A percentile compares a stretch with the other conserved stretches of the same genome.
These are phyloP conservation scores for Vigna reflexopilosa DNA, from an alignment of 306 rosid genomes.

Conservation along the genomic window DNA sequence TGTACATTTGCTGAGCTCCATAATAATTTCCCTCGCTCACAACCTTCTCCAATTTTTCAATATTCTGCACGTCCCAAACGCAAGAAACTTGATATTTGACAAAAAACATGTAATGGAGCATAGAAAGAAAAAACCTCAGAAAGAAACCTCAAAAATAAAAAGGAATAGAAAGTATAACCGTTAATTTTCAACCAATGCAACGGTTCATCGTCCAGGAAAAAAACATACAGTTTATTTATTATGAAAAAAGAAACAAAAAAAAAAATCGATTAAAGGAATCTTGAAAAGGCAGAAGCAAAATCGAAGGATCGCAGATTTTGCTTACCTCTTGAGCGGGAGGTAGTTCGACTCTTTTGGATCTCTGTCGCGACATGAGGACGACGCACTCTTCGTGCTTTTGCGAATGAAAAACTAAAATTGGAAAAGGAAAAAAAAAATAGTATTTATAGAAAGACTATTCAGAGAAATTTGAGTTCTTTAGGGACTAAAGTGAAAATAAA, in stretches of 20 bases:
- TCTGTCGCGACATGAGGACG: constrained; percentile 68
- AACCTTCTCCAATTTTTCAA: constrained; percentile 80
- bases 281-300: constrained; percentile 4
- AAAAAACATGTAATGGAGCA: background rate
- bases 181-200: constrained; percentile 24
- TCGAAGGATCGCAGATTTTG: background rate
- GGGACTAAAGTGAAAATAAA: constrained; percentile 41
- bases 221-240: background rate
- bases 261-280: background rate
- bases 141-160: background rate
- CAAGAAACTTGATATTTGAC: constrained; percentile 6
- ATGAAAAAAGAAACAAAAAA: background rate
- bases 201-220: background rate
- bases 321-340: constrained; percentile 86
- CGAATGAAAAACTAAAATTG: constrained; percentile 19
- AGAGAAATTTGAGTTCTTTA: background rate
- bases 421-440: background rate
- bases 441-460: constrained; percentile 27
- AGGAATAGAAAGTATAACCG: background rate
- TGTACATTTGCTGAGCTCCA: constrained; percentile 99
- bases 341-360: constrained; percentile 63
- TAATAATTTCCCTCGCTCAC: constrained; percentile 74
- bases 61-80: constrained; percentile 63
- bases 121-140: constrained; percentile 12
- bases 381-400: constrained; percentile 34